A percentile compares a stretch with the other conserved stretches of the same genome.
phyloP scores from a whole-genome alignment of 257 asterid genomes.

The Solanum okadae region DNA sequence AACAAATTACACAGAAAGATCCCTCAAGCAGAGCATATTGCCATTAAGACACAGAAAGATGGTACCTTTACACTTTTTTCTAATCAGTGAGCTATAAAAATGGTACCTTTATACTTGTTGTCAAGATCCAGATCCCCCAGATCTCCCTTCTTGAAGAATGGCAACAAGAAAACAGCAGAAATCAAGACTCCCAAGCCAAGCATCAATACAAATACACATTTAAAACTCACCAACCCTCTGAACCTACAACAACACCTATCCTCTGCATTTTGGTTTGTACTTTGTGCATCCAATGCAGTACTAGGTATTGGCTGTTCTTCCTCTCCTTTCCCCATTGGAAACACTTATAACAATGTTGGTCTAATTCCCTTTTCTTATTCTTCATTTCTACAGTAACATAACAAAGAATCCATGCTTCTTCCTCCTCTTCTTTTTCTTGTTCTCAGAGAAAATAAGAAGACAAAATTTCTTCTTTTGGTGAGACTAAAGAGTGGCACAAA shows the following conservation, averaged over 20 bases:
- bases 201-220: slow-evolving; percentile 51
- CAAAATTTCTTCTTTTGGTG: background rate
- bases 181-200: slow-evolving; percentile 56
- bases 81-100: background rate
- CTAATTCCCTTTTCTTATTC: slow-evolving; percentile 12
- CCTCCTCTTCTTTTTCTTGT: slow-evolving; percentile 1
- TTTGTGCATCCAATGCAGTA: slow-evolving; percentile 40
- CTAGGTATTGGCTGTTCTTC: slow-evolving; percentile 30
- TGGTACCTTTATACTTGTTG: slow-evolving; percentile 22
- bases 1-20: background rate
- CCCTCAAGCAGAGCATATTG: background rate
- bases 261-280: slow-evolving; percentile 27
- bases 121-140: slow-evolving; percentile 68
- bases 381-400: slow-evolving; percentile 36
- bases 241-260: slow-evolving; percentile 22
- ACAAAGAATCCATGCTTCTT: slow-evolving; percentile 16
- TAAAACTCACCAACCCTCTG: slow-evolving; percentile 35
- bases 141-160: slow-evolving; percentile 44
- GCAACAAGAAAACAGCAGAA: slow-evolving; percentile 73
- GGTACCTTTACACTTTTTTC: background rate
- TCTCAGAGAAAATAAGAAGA: slow-evolving; percentile 4
- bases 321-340: slow-evolving; percentile 72
- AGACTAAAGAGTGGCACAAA: slow-evolving; percentile 28
- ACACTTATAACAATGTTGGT: slow-evolving; percentile 43
- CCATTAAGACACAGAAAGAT: background rate